Percentiles rank a stretch among this genome's conserved stretches.
phyloP scores from a whole-genome alignment of 495 filamentous ascomycete species.

The Aspergillus baeticus region DNA sequence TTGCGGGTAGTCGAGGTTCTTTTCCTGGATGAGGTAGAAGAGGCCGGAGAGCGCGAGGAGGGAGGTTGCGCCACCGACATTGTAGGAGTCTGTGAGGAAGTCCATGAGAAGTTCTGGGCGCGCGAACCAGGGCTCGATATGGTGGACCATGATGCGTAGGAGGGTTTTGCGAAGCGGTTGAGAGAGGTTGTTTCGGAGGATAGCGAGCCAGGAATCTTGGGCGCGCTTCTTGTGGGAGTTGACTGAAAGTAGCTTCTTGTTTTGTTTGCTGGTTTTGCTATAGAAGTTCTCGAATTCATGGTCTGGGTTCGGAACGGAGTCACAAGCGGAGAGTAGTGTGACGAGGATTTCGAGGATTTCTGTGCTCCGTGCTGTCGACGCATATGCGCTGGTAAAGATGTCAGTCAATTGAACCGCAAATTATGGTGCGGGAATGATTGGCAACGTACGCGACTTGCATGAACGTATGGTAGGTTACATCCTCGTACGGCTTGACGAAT shows the following conservation, averaged over 20 bases:
- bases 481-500: slow-evolving; percentile 76
- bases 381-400: slow-evolving; percentile 26
- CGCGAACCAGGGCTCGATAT: slow-evolving; percentile 83
- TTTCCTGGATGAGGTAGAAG: slow-evolving; percentile 89
- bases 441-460: slow-evolving; percentile 61
- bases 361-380: slow-evolving; percentile 28
- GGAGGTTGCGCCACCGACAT: slow-evolving; percentile 79
- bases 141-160: slow-evolving; percentile 67
- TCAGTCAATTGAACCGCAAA: neutral
- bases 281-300: slow-evolving; percentile 70
- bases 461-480: slow-evolving; percentile 82
- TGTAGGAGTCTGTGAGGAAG: slow-evolving; percentile 90
- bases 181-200: slow-evolving; percentile 65
- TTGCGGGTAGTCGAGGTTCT: slow-evolving; percentile 92
- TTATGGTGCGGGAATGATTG: neutral
- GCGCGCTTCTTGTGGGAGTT: slow-evolving; percentile 53
- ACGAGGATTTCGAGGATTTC: slow-evolving; percentile 55
- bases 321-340: slow-evolving; percentile 62
- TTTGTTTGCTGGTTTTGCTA: slow-evolving; percentile 63
- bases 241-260: slow-evolving; percentile 43
- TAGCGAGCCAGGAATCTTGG: slow-evolving; percentile 80
- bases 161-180: slow-evolving; percentile 75
- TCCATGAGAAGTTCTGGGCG: slow-evolving; percentile 92
- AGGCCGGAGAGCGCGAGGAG: slow-evolving; percentile 88
- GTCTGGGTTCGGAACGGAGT: slow-evolving; percentile 58